Percentiles rank a stretch among this genome's conserved stretches.
These are phyloP conservation scores for Populus alba DNA, from an alignment of 345 rosid species.

Conservation along the genomic window DNA sequence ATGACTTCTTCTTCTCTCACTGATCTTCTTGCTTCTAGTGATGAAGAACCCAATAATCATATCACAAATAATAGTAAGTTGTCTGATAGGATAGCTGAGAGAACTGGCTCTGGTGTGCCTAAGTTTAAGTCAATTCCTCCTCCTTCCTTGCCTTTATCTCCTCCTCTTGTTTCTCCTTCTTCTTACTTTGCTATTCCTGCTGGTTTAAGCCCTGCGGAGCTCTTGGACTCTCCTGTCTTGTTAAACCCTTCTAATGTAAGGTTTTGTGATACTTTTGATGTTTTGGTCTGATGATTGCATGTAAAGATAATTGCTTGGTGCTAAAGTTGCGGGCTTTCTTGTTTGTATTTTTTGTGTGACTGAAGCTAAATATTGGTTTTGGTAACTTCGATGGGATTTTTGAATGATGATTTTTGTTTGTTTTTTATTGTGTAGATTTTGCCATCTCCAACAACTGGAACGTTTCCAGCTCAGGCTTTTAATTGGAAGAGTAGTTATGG, in stretches of 20 bases:
- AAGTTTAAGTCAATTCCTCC: slow-evolving; percentile 81
- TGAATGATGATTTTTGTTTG: slow-evolving; percentile 1
- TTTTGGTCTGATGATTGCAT: background rate
- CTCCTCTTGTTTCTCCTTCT: slow-evolving; percentile 64
- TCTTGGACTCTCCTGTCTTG: slow-evolving; percentile 83
- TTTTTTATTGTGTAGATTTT: slow-evolving; percentile 44
- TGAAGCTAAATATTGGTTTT: slow-evolving; percentile 3
- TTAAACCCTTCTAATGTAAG: slow-evolving; percentile 66
- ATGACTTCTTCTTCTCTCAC: slow-evolving; percentile 52
- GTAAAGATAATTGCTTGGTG: background rate
- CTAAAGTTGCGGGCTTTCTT: background rate
- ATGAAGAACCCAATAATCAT: slow-evolving; percentile 13
- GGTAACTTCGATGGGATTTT: slow-evolving; percentile 3
- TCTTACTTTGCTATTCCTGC: slow-evolving; percentile 77
- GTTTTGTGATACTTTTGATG: background rate
- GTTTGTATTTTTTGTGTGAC: background rate
- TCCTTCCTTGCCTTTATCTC: slow-evolving; percentile 78
- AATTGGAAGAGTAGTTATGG: slow-evolving; percentile 46
- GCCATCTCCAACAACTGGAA: slow-evolving; percentile 89
- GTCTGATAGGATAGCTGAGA: slow-evolving; percentile 48
- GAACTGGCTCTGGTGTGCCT: slow-evolving; percentile 68
- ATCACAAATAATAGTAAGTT: background rate
- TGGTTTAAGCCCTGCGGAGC: slow-evolving; percentile 67
- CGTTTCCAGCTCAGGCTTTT: slow-evolving; percentile 50
- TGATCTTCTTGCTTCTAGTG: slow-evolving; percentile 47